These are phyloP conservation scores for Lepiota venenata DNA, from an alignment of 768 basidiomycete genomes.

Conservation along the genomic window DNA sequence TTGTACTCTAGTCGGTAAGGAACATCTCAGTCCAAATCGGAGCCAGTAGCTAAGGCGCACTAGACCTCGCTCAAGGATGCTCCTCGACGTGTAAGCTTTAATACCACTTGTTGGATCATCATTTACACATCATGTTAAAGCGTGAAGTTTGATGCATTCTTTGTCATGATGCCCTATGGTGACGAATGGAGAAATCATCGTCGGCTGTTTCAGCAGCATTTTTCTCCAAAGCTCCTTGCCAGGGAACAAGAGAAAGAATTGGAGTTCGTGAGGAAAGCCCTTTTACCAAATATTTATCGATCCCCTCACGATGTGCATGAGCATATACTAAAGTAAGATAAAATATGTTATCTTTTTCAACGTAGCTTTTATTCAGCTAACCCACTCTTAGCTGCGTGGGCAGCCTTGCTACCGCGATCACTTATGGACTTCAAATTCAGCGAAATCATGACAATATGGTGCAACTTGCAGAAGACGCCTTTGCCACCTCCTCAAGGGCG, in stretches of 20 bases:
- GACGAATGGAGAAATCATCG: constrained; percentile 21
- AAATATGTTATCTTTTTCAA: no score
- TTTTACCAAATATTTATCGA: constrained; percentile 1
- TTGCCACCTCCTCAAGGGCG: neutral
- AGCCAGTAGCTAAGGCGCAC: neutral
- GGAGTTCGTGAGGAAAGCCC: neutral
- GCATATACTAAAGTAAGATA: neutral
- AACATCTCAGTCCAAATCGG: no score
- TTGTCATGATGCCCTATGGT: constrained; percentile 22
- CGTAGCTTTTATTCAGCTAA: neutral
- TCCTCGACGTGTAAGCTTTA: constrained; percentile 2
- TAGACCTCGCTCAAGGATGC: neutral
- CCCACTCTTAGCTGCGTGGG: neutral
- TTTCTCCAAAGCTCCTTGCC: constrained; percentile 12
- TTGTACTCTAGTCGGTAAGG: constrained; percentile 10
- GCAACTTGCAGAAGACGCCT: neutral
- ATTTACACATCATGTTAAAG: neutral
- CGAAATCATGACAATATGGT: neutral
- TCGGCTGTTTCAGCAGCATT: constrained; percentile 22
- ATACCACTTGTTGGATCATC: neutral
- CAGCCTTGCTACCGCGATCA: neutral
- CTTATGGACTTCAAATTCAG: constrained; percentile 7
- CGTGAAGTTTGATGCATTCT: neutral
- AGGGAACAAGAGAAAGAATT: neutral
- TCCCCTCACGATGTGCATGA: neutral